A percentile compares a stretch with the other conserved stretches of the same genome.
phyloP scores from a whole-genome alignment of 208 protist genomes.

The Wallacemonas sp. region DNA sequence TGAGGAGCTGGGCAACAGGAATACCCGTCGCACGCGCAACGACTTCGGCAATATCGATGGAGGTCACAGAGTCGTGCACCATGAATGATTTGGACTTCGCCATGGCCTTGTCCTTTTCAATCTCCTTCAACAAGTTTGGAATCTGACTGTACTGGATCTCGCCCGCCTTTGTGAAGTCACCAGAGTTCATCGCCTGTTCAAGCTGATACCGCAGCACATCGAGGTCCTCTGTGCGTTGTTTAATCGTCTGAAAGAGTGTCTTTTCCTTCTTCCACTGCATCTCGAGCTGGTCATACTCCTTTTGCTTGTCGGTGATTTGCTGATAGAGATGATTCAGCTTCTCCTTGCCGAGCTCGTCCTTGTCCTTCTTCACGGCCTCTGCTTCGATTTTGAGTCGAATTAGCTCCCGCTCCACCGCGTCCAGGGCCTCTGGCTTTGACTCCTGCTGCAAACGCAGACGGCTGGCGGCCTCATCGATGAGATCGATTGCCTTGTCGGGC shows the following conservation, averaged over 20 bases:
- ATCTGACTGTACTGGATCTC: slow-evolving; percentile 83
- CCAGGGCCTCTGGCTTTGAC: slow-evolving; percentile 95
- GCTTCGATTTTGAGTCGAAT: slow-evolving; percentile 92
- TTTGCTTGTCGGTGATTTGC: slow-evolving; percentile 72
- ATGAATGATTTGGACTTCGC: slow-evolving; percentile 93
- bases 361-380: slow-evolving; percentile 94
- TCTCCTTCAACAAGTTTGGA: slow-evolving; percentile 83
- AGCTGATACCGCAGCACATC: slow-evolving; percentile 82
- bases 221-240: slow-evolving; percentile 90
- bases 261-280: slow-evolving; percentile 88
- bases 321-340: slow-evolving; percentile 76
- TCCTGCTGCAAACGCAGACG: slow-evolving; percentile 94
- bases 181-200: slow-evolving; percentile 74
- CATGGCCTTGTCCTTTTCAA: slow-evolving; percentile 76
- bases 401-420: slow-evolving; percentile 92
- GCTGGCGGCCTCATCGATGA: slow-evolving; percentile 97
- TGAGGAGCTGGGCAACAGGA: slow-evolving; percentile 92
- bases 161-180: slow-evolving; percentile 78
- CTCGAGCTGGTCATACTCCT: slow-evolving; percentile 86
- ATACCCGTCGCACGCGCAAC: slow-evolving; percentile 98
- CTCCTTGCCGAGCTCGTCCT: slow-evolving; percentile 87
- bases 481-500: slow-evolving; percentile 99
- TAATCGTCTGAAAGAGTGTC: slow-evolving; percentile 85
- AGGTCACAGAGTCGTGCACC: slow-evolving; percentile 94
- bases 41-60: slow-evolving; percentile 94